Base-by-base conservation (phyloP, 208 protist genomes). In the Leishmania tropica region DNA sequence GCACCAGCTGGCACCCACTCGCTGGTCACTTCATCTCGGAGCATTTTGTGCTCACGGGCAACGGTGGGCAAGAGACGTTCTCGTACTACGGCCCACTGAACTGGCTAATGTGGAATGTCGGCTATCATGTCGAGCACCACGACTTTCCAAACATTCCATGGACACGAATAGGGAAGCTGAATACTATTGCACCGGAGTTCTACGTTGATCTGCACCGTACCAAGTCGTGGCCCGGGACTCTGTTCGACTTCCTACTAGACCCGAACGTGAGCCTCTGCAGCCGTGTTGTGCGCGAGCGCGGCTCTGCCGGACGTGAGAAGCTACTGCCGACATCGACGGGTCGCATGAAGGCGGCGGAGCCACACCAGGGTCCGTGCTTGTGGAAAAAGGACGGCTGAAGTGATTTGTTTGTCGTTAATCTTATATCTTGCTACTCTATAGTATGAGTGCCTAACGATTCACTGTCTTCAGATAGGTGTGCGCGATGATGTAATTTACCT, bases 61-160 rank as follows among this genome's bases (percentile, higher is more conserved):
- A 91, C 17, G 90, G 95, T 45, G 87, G 84, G n/a, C 89, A 96
- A 78, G 96, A 99, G 89, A 99, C 98, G 15, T 99, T 99, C 83
- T 99, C 97, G 10, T 99, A 99, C 86, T 99, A 99, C 88, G 98
- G 98, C 37, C 81, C 85, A 11, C 83, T 97, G 28, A 99, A 99
- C 88, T 92, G 76, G 73, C 48, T 99, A 37, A 89, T 85, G 76
- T 99, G 97, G 87, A 99, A 99, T 81, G 95, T 96, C 1, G 97
- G 98, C 28, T 99, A 99, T 88, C 98, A 99, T 86, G 98, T 98
- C 48, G 98, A 99, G 90, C 98, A 99, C 87, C 98, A 99, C 84
- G 98, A 99, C 86, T 99, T 99, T 81, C 97, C 98, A n/a, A 94
- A 96, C 81, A 94, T 99, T 78, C 93, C 98, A 40, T 98, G 97